A percentile compares a stretch with the other conserved stretches of the same genome.
Evolutionary conservation across 805 yeast species (phyloP).

Genomic region (Suhomyces xylopsoci): DNA sequence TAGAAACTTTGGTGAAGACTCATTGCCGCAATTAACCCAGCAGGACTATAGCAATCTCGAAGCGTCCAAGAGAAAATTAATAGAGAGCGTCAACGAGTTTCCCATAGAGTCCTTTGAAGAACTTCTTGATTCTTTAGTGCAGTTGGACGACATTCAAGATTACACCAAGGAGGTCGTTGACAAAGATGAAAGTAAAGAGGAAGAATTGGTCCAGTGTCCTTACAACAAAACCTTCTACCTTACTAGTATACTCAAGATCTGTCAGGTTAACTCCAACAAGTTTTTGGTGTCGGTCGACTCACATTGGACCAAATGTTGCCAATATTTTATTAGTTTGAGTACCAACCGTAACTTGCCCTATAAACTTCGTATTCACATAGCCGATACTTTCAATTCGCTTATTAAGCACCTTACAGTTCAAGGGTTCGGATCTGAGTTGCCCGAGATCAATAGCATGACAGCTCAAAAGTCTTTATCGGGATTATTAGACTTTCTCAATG

Average conservation of each 20-base stretch:
- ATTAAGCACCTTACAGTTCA: conserved; percentile 39
- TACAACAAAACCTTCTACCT: conserved; percentile 57
- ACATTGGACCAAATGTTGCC: conserved; percentile 49
- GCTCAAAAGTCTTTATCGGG: conserved; percentile 51
- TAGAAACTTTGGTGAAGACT: conserved; percentile 16
- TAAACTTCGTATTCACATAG: conserved; percentile 47
- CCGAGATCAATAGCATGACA: conserved; percentile 25
- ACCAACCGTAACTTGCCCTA: conserved; percentile 38
- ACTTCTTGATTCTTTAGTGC: conserved; percentile 46
- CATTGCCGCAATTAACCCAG: conserved; percentile 34
- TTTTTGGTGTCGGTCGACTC: conserved; percentile 42
- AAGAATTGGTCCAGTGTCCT: conserved; percentile 32
- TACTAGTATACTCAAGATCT: conserved; percentile 50
- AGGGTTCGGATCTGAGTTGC: conserved; percentile 31
- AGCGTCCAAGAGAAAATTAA: conserved; percentile 53
- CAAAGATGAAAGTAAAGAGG: conserved; percentile 15
- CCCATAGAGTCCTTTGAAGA: conserved; percentile 48
- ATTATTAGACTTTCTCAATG: conserved; percentile 42
- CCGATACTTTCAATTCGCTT: conserved; percentile 51
- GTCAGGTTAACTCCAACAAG: conserved; percentile 50
- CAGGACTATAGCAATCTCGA: conserved; percentile 54
- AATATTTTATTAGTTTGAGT: conserved; percentile 45
- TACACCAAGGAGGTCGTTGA: conserved; percentile 3
- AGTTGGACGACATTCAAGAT: conserved; percentile 17
- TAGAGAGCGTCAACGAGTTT: conserved; percentile 59